A percentile compares a stretch with the other conserved stretches of the same genome.
Conservation (phyloP, 2,329 filamentous ascomycete species). For the Cadophora malorum region DNA sequence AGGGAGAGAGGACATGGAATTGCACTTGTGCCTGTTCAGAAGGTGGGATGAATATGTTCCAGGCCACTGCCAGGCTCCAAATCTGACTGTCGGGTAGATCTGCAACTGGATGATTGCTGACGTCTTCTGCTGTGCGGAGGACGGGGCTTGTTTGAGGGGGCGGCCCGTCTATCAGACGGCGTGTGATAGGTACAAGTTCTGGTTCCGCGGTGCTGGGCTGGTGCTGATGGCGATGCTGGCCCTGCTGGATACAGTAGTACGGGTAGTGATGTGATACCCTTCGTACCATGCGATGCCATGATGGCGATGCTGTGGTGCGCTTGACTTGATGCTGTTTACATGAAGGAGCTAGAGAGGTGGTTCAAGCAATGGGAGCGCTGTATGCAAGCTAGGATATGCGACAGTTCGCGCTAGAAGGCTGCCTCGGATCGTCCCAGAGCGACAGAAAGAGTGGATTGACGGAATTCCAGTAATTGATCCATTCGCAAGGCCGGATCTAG, state of each 20-base stretch:
- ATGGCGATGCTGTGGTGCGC: not conserved
- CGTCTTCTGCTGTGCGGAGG: conserved; percentile 4
- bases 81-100: not conserved
- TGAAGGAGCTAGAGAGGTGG: not conserved
- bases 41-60: not conserved
- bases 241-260: too few species aligned
- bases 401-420: conserved; percentile 20
- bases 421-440: conserved; percentile 24
- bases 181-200: not conserved
- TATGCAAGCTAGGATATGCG: not conserved
- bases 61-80: too few species aligned
- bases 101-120: conserved; percentile 8
- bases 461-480: conserved; percentile 5
- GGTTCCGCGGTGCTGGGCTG: not conserved
- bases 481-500: not conserved
- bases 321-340: not conserved
- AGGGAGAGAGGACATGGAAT: not conserved
- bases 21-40: conserved; percentile 15
- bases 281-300: not conserved
- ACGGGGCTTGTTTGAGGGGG: conserved; percentile 15
- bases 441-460: not conserved
- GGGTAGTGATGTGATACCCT: too few species aligned
- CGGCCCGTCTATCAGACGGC: conserved; percentile 15
- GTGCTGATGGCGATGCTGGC: not conserved
- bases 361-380: not conserved